Conservation (phyloP, 352 stramenopile species). For the Phytopythium boreale region DNA sequence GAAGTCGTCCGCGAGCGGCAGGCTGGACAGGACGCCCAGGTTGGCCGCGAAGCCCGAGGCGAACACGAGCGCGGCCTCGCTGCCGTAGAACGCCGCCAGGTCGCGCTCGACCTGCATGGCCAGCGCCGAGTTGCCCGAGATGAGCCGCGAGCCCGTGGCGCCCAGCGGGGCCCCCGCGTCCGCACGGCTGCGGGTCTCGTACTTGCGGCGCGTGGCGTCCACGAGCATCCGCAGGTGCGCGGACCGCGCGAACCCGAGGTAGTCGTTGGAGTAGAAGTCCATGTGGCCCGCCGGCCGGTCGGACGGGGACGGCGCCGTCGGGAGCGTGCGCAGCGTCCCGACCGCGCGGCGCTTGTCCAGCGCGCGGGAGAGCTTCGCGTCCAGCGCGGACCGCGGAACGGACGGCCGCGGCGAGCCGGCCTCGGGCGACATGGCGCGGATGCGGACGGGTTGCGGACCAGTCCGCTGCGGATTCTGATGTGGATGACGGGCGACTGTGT, state of each 20-base stretch:
- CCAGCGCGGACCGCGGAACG: constrained; percentile 14
- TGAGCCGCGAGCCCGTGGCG: constrained; percentile 91
- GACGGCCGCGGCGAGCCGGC: not conserved
- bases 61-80: constrained; percentile 91
- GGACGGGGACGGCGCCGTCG: constrained; percentile 21
- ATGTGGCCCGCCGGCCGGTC: constrained; percentile 26
- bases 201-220: constrained; percentile 7
- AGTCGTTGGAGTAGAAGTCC: constrained; percentile 98
- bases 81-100: constrained; percentile 85
- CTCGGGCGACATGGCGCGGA: not conserved
- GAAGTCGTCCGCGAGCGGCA: constrained; percentile 85
- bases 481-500: not conserved
- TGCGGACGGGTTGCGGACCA: not conserved
- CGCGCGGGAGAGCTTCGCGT: constrained; percentile 17
- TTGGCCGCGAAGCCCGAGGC: constrained; percentile 98
- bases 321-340: constrained; percentile 54
- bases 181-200: constrained; percentile 10
- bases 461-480: not conserved
- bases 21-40: constrained; percentile 91
- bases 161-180: constrained; percentile 36
- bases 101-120: constrained; percentile 88
- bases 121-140: constrained; percentile 92
- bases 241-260: constrained; percentile 91
- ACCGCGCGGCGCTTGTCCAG: constrained; percentile 22
- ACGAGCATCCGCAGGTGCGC: constrained; percentile 50